Evolutionary conservation across 2,329 filamentous ascomycete genomes (phyloP).

Genomic region (Aspergillus persii): DNA sequence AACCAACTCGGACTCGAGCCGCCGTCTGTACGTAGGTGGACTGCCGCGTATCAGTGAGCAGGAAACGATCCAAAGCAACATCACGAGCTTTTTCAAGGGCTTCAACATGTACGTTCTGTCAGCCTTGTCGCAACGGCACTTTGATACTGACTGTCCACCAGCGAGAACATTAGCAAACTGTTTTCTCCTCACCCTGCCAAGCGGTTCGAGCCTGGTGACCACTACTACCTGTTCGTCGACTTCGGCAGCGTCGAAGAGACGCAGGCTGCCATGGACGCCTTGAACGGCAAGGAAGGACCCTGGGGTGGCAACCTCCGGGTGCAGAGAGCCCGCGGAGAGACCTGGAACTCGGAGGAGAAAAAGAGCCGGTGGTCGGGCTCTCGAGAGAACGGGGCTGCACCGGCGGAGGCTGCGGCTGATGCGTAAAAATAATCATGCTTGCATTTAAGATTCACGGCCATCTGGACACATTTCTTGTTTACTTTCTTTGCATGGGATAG

Average conservation of each 20-base stretch:
- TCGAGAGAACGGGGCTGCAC: conserved; percentile 6
- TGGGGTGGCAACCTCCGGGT: conserved; percentile 42
- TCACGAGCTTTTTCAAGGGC: conserved; percentile 45
- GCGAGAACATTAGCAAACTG: conserved; percentile 49
- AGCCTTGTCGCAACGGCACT: background rate
- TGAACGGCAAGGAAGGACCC: conserved; percentile 41
- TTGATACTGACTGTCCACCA: conserved; percentile 16
- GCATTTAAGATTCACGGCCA: background rate
- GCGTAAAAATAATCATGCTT: background rate
- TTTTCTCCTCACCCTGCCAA: conserved; percentile 61
- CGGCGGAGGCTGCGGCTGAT: conserved; percentile 5
- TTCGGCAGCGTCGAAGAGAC: conserved; percentile 57
- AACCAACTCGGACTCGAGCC: conserved; percentile 36
- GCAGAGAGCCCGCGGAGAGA: conserved; percentile 40
- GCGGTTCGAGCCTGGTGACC: conserved; percentile 51
- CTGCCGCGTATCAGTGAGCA: conserved; percentile 46
- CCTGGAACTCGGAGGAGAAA: conserved; percentile 29
- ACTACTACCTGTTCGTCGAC: conserved; percentile 67
- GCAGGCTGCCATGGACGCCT: conserved; percentile 47
- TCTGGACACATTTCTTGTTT: background rate
- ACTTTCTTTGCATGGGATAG: background rate
- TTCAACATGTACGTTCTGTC: conserved; percentile 39
- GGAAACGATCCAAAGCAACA: conserved; percentile 41
- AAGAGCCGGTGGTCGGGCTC: conserved; percentile 21
- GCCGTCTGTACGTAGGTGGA: conserved; percentile 49